Evolutionary conservation across 129 eudicot genomes (phyloP), one percentile per base, ranked within the genome.

Genomic region (Glebionis coronaria): DNA sequence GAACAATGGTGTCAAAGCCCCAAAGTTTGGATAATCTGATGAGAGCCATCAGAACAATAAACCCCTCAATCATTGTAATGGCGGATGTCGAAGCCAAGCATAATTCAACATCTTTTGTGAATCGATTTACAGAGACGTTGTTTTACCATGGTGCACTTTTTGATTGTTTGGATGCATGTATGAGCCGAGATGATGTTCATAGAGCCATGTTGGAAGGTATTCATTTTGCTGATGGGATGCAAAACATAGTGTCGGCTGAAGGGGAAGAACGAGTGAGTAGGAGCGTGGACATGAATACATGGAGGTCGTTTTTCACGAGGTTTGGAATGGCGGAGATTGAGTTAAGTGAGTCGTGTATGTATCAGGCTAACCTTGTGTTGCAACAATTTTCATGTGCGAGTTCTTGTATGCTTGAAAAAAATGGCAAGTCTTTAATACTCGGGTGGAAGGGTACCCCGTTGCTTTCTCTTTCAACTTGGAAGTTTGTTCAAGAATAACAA

Each of bases 371-470:
- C 40, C 75, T 88, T 61, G 82, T 85, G 15, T 60, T 73, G 49
- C 56, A 85, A 68, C 76, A 76, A 59, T 82, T 80, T 57, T 55
- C 73, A 1, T 56, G 83, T 59, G 87, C 70, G 13, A 78, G 69
- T 35, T 82, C 72, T 35, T 85, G 87, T 72, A 78, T 56, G 12
- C 67, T 88, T 21, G 64, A 69, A 15, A 63, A 60, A 12, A 78
- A 78, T 16, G 91, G 85, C 9, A 82, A 82, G 73, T 81, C 87
- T n/a, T 64, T 88, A 12, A 29, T 85, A 46, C 61, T 85, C 12
- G 91, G 88, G 55, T 88, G 96, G 91, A 88, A 85, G 53, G 91
- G 96, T 50, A 88, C 91, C 10, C 91, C 96, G 1, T 11, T 88
- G 44, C 78, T 66, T 63, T 88, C 96, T 56, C 82, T 85, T 73